phyloP scores from a whole-genome alignment of 768 basidiomycete genomes.

The Agaricus blazei region DNA sequence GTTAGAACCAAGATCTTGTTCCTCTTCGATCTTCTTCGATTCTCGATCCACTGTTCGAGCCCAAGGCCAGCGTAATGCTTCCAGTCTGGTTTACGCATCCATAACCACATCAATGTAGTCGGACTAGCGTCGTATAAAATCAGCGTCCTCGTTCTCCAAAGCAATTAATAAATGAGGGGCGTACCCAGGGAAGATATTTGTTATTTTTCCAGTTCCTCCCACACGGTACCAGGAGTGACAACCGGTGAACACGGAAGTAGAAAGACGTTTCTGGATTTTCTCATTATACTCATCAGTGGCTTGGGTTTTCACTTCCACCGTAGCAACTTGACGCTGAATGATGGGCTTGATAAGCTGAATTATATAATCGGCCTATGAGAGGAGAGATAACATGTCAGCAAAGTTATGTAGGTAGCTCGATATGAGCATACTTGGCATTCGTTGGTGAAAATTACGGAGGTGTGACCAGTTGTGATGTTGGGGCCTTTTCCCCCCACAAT shows the following conservation, averaged over 20 bases:
- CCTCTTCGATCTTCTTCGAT: background rate
- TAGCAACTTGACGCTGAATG: conserved; percentile 24
- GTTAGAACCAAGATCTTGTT: background rate
- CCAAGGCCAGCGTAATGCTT: conserved; percentile 21
- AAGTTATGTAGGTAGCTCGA: background rate
- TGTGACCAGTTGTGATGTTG: conserved; percentile 39
- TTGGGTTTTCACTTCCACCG: conserved; percentile 30
- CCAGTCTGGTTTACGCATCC: conserved; percentile 29
- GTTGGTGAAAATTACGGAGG: conserved; percentile 36
- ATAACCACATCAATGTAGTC: conserved; percentile 26
- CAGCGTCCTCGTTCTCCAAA: background rate
- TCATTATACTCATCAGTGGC: conserved; percentile 35
- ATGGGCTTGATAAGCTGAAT: conserved; percentile 36
- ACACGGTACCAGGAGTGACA: conserved; percentile 39
- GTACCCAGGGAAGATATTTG: conserved; percentile 35
- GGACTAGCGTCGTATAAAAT: conserved; percentile 6
- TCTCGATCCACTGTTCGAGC: background rate
- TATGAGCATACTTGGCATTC: conserved; percentile 33
- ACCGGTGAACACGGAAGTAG: conserved; percentile 25
- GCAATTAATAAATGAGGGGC: conserved; percentile 7
- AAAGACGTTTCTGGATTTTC: conserved; percentile 29
- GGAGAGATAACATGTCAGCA: background rate
- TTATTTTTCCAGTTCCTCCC: conserved; percentile 29
- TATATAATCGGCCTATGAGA: conserved; percentile 34
- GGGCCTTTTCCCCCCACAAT: conserved; percentile 26